These are phyloP conservation scores for Malus fusca DNA, from an alignment of 306 rosid species.

Conservation along the genomic window DNA sequence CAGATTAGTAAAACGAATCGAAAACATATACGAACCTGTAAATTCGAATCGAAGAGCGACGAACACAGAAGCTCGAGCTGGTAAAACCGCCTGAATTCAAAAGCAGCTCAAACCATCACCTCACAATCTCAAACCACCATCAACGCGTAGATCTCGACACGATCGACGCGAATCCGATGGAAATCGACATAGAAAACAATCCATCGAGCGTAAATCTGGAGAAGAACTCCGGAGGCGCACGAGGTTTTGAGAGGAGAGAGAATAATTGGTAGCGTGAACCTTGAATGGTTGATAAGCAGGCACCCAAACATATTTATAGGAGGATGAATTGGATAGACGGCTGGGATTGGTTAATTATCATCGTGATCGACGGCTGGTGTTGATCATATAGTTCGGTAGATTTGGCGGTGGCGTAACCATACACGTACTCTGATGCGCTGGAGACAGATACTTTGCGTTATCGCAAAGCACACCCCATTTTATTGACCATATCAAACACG, in stretches of 20 bases:
- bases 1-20: neutral
- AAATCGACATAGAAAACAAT: accelerated
- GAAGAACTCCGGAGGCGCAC: neutral
- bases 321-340: neutral
- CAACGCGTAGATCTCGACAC: neutral
- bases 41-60: too few relatives aligned
- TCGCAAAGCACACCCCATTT: neutral
- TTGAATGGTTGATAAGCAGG: neutral
- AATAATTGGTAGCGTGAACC: neutral
- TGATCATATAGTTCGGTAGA: neutral
- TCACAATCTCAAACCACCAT: neutral
- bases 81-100: neutral
- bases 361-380: neutral
- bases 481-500: neutral
- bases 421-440: neutral
- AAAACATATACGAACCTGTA: neutral
- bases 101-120: neutral
- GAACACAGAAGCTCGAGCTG: neutral
- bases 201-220: neutral
- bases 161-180: constrained; percentile 9
- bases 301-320: neutral
- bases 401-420: neutral
- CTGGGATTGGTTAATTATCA: neutral
- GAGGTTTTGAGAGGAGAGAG: accelerated
- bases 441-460: too few relatives aligned